Evolutionary conservation across 768 basidiomycete species (phyloP), one percentile per base, ranked within the genome.

Genomic region (Tulasnella sp.): DNA sequence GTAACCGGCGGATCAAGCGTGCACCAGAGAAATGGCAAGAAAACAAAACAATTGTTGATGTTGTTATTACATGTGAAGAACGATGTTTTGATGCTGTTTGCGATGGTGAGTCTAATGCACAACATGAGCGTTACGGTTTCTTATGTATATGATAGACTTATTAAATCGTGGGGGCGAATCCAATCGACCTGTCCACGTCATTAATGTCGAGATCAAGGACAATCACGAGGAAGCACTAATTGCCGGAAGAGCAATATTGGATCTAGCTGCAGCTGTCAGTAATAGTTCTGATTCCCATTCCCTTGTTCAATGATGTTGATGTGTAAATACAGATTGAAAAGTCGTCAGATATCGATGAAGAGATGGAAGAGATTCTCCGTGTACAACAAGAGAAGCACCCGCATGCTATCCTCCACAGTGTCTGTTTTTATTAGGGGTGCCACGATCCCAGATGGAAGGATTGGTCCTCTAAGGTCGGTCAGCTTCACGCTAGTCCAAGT

Each of bases 21-120:
- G 92, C 92, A 6, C 95, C 95, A 39, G 93, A 99, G 65, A 77
- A 92, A 56, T 99, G 92, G 92, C 93, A 98, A 59, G 92, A 98
- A 39, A 85, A 75, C 48, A 83, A 70, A 61, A 78, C 76, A 1
- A 74, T 93, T 7, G 88, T 87, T n/a, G 95, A 99, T 63, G 74
- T 99, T 19, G 95, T 99, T 19, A 91, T 99, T 61, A 99, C 95
- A 4, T 99, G 95, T 64, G 95, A 98, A 69, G 95, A 99, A 64
- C 78, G 93, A 47, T 99, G 95, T 65, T 99, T 91, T 64, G 95
- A 99, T 63, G 85, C 90, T 0, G 95, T 99, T 16, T 95, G 92
- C 63, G 95, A 98, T 65, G 95, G 95, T 95, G 60, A 61, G 77
- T 64, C 5, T 28, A n/a, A 31, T 9, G 16, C 25, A 9, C 20